These are phyloP conservation scores for Funneliformis geosporum DNA, from an alignment of 192 early-diverging fungal genomes.

Conservation along the genomic window DNA sequence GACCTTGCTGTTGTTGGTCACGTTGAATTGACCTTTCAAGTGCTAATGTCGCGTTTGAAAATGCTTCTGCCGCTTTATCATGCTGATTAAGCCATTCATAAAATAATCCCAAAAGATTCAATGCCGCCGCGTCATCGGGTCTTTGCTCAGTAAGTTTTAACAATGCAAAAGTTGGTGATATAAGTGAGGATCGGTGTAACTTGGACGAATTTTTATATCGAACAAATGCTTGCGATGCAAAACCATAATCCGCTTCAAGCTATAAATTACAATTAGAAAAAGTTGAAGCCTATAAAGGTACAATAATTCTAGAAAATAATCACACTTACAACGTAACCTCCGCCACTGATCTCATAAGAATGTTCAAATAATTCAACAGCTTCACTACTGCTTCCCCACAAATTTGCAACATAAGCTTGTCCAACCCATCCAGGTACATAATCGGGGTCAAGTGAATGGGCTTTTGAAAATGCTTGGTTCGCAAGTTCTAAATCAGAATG, in stretches of 20 bases:
- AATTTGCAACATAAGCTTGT: constrained; percentile 76
- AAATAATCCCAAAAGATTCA: constrained; percentile 75
- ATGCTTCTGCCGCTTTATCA: constrained; percentile 67
- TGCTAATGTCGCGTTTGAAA: constrained; percentile 50
- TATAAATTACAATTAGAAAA: constrained; percentile 23
- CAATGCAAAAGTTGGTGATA: constrained; percentile 60
- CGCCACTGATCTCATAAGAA: constrained; percentile 68
- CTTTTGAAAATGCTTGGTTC: constrained; percentile 67
- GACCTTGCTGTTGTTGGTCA: constrained; percentile 7
- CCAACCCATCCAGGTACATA: constrained; percentile 79
- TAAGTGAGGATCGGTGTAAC: constrained; percentile 36
- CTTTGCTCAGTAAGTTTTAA: constrained; percentile 66
- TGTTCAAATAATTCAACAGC: constrained; percentile 75
- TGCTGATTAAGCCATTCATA: constrained; percentile 73
- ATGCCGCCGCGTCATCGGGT: constrained; percentile 54
- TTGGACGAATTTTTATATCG: constrained; percentile 26
- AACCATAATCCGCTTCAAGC: constrained; percentile 68
- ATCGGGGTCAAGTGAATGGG: constrained; percentile 79
- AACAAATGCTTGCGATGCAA: constrained; percentile 46
- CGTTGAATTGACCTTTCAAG: constrained; percentile 31
- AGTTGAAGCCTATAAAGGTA: not conserved
- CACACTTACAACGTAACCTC: constrained; percentile 39
- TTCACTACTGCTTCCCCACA: constrained; percentile 50
- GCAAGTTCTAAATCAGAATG: constrained; percentile 76
- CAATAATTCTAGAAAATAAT: not conserved